A percentile compares a stretch with the other conserved stretches of the same genome.
These are phyloP conservation scores for Bruguiera sexangula DNA, from an alignment of 345 rosid genomes.

Conservation along the genomic window DNA sequence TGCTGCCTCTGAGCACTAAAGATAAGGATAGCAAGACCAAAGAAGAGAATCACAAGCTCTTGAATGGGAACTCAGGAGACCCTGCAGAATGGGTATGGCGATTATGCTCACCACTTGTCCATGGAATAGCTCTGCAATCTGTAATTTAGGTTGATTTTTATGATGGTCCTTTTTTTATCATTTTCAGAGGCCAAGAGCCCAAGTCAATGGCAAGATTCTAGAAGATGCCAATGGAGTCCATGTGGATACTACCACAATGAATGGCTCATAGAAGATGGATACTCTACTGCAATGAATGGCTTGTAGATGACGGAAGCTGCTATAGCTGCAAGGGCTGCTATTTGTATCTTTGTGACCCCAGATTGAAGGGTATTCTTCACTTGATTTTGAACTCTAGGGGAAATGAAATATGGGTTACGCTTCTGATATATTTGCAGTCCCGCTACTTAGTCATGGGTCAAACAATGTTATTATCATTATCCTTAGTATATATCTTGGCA, in stretches of 20 bases:
- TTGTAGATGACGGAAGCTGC: conserved; percentile 41
- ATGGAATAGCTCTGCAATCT: neutral
- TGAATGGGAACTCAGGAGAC: conserved; percentile 80
- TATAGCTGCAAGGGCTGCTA: conserved; percentile 16
- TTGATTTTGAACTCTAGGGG: conserved; percentile 16
- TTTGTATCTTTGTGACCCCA: conserved; percentile 4
- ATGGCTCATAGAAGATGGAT: conserved; percentile 56
- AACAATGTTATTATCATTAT: neutral
- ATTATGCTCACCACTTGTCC: neutral
- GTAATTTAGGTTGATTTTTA: neutral
- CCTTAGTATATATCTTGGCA: neutral
- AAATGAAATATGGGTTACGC: conserved; percentile 3
- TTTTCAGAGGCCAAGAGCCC: conserved; percentile 73
- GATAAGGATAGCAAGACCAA: conserved; percentile 65
- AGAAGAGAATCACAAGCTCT: conserved; percentile 93
- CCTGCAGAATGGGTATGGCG: conserved; percentile 82
- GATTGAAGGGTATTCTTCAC: neutral
- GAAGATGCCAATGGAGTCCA: conserved; percentile 63
- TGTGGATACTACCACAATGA: conserved; percentile 54
- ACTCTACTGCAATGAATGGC: conserved; percentile 44
- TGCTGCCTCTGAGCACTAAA: conserved; percentile 61
- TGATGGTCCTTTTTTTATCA: neutral
- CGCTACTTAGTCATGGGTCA: neutral
- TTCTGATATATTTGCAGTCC: conserved; percentile 6
- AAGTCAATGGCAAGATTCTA: conserved; percentile 69